Evolutionary conservation across 1,284 basidiomycete species (phyloP), one percentile per base, ranked within the genome.

Genomic region (Schizopora paradoxa): DNA sequence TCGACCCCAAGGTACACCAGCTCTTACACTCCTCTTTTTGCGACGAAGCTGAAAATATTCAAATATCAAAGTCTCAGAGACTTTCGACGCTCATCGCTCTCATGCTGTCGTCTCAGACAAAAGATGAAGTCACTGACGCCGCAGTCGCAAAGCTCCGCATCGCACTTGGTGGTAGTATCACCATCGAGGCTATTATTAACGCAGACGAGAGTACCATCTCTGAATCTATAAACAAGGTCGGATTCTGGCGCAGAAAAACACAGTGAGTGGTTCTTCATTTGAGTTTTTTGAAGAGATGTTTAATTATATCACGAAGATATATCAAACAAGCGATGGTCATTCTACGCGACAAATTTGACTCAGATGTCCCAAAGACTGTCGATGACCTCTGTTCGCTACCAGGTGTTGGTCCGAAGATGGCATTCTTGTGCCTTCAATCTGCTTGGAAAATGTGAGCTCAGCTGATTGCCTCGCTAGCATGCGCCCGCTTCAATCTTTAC

Each of bases 61-160:
- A 13, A 25, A n/a, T 6, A 16, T 8, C 16, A 13, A 60, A 90
- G 85, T 87, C 84, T 44, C 74, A 79, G 38, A 78, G 92, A 1
- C 87, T 93, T 47, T 76, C 90, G 4, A 91, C 87, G 2, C 79
- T 98, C 18, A 78, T 99, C 6, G 92, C 92, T 2, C 74, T 99
- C 43, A 97, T 98, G 91, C 77, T 98, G 4, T 93, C 89, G 8
- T 91, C 91, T 1, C 93, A 97, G 64, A 98, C 95, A 2, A 98
- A 95, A 62, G 91, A 95, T 61, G 82, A 90, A 55, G 84, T 93
- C 10, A 95, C 90, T 0, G 82, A 91, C 42, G 79, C 85, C 1
- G 95, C 95, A 0, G 81, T 96, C 1, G 62, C 68, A 2, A 87
- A 86, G 53, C 73, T 99, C 1, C 83, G 92, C 16, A 60, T 64